Evolutionary conservation across 179 eudicot genomes (phyloP).

Genomic region (Nepenthes alata): DNA sequence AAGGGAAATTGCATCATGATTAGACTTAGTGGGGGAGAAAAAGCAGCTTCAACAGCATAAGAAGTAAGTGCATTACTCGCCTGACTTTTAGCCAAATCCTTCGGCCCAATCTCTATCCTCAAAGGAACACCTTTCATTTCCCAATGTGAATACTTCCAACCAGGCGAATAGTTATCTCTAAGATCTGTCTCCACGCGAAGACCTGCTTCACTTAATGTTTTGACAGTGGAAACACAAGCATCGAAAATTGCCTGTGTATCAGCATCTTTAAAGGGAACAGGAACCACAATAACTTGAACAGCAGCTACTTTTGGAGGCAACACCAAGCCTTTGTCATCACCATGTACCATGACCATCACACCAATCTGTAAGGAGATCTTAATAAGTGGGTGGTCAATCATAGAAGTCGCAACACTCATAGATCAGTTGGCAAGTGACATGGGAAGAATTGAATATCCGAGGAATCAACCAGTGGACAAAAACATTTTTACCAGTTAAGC

Average conservation of each 20-base stretch:
- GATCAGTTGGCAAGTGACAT: too few species aligned
- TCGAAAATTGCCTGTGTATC: conserved; percentile 58
- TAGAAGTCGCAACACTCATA: too few species aligned
- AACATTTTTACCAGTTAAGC: too few species aligned
- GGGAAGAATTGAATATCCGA: too few species aligned
- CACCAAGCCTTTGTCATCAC: conserved; percentile 92
- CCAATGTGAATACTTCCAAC: conserved; percentile 99
- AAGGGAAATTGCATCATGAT: too few species aligned
- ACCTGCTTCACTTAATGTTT: conserved; percentile 50
- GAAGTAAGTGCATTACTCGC: conserved; percentile 7
- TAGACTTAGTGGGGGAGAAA: too few species aligned
- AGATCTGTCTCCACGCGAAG: conserved; percentile 74
- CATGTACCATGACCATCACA: conserved; percentile 98
- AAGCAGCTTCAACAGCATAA: too few species aligned
- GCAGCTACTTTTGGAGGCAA: conserved; percentile 91
- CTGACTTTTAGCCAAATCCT: conserved; percentile 31
- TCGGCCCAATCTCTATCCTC: conserved; percentile 57
- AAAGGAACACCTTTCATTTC: conserved; percentile 99
- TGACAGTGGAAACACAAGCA: conserved; percentile 56
- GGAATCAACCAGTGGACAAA: too few species aligned
- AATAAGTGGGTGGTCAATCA: not conserved
- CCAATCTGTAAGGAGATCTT: conserved; percentile 48
- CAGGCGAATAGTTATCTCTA: conserved; percentile 96
- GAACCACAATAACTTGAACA: conserved; percentile 78
- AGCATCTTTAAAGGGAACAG: conserved; percentile 93